Evolutionary conservation across 768 basidiomycete species (phyloP).

Genomic region (Collybia sp.): DNA sequence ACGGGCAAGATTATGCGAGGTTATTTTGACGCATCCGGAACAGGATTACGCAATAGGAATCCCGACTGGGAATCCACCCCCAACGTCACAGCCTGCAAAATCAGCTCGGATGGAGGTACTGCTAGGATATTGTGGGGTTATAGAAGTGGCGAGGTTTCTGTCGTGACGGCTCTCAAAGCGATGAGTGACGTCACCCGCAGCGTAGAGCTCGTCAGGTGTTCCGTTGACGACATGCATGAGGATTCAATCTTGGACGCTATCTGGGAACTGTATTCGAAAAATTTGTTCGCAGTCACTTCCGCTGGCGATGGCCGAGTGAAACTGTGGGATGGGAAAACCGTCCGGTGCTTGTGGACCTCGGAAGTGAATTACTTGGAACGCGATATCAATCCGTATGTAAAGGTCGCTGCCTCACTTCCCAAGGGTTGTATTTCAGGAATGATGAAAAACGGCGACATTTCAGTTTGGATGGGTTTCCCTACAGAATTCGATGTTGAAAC

Average conservation of each 20-base stretch:
- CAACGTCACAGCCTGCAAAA: slow-evolving; percentile 52
- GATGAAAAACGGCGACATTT: slow-evolving; percentile 50
- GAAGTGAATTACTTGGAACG: slow-evolving; percentile 16
- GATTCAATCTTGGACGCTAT: slow-evolving; percentile 50
- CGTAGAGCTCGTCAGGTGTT: slow-evolving; percentile 42
- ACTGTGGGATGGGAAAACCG: slow-evolving; percentile 59
- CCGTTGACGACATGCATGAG: slow-evolving; percentile 57
- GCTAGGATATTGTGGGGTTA: slow-evolving; percentile 75
- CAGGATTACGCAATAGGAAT: slow-evolving; percentile 62
- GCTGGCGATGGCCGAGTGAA: slow-evolving; percentile 66
- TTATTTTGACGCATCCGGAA: slow-evolving; percentile 58
- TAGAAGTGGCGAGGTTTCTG: slow-evolving; percentile 59
- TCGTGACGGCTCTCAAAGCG: slow-evolving; percentile 50
- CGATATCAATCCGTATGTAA: slow-evolving; percentile 45
- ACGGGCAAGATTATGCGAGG: slow-evolving; percentile 68
- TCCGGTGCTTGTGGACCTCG: slow-evolving; percentile 64
- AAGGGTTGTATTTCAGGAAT: slow-evolving; percentile 45
- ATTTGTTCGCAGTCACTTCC: slow-evolving; percentile 39
- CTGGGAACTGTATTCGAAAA: slow-evolving; percentile 35
- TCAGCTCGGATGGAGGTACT: slow-evolving; percentile 59
- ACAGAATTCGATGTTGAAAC: slow-evolving; percentile 10
- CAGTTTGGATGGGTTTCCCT: slow-evolving; percentile 47
- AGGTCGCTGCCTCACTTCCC: slow-evolving; percentile 39
- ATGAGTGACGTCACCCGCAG: slow-evolving; percentile 50
- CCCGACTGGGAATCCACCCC: slow-evolving; percentile 74